Evolutionary conservation across 805 yeast genomes (phyloP).

Genomic region (Cyberlindnera samutprakarnensis): DNA sequence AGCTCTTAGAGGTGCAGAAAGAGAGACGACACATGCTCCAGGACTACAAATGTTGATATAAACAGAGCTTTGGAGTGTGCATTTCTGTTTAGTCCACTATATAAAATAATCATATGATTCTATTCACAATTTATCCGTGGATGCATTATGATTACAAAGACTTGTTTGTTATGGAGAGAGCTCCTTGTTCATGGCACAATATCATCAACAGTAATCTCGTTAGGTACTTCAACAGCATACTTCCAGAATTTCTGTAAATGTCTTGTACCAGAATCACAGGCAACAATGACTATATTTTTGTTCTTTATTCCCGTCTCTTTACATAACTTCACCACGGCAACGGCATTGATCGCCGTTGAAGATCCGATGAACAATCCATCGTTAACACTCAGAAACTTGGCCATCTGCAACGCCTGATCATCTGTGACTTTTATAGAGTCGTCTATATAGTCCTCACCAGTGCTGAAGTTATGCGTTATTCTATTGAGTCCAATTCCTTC

Average conservation of each 20-base stretch:
- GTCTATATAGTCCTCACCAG: slow-evolving; percentile 65
- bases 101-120: no score
- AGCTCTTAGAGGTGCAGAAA: no score
- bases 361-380: slow-evolving; percentile 93
- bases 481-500: slow-evolving; percentile 94
- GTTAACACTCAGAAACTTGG: slow-evolving; percentile 65
- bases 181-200: no score
- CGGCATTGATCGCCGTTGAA: slow-evolving; percentile 90
- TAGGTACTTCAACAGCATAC: slow-evolving; percentile 36
- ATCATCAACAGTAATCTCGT: slow-evolving; percentile 28
- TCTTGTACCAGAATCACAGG: slow-evolving; percentile 89
- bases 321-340: slow-evolving; percentile 70
- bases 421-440: slow-evolving; percentile 78
- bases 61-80: no score
- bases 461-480: slow-evolving; percentile 70
- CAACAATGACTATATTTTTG: slow-evolving; percentile 72
- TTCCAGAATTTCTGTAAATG: slow-evolving; percentile 94
- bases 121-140: no score
- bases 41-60: no score
- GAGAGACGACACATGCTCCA: no score
- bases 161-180: no score
- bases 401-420: slow-evolving; percentile 80
- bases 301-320: slow-evolving; percentile 34
- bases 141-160: no score
- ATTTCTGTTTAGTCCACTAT: no score